Evolutionary conservation across 2,329 filamentous ascomycete species (phyloP), one percentile per base, ranked within the genome.

Genomic region (Aspergillus ruber): DNA sequence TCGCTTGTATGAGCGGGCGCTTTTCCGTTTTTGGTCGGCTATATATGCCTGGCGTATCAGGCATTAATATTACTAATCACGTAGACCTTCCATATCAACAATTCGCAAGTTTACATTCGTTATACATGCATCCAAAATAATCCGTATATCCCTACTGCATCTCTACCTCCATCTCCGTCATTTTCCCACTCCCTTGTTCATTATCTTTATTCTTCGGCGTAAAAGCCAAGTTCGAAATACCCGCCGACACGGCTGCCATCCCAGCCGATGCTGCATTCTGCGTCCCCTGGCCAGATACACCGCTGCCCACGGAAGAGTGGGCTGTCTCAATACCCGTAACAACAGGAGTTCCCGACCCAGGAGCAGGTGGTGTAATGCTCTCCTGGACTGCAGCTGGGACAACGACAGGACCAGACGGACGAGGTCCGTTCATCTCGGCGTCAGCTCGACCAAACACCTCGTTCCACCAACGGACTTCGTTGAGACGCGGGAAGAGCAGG

Each of bases 381-480:
- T 64, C 63, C 25, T 52, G 59, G 25, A 56, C 52, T 53, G 60
- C 53, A 20, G 36, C 18, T 58, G 60, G 49, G 62, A 72, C 48
- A 3, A 43, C 7, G n/a, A 76, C 74, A 13, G 77, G 76, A 3
- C 76, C 71, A 27, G 63, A 77, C 6, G 74, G 72, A 56, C 82
- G 69, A 32, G 78, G 74, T 0, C 81, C 82, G 59, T 98, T 98
- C 91, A 98, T 97, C 65, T 98, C 93, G 46, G 85, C 82, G 57
- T 96, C 88, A 2, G 84, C 84, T 27, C 90, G 81, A 42, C 89
- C 88, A 68, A 96, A 98, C 1, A 85, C 72, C 60, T 93, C 87
- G 55, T 85, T 79, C 93, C 93, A 98, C 93, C 93, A 98, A 50
- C 89, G 80, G n/a, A 93, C 80, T 52, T 94, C 85, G 10, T 80